Percentiles rank a stretch among this genome's conserved stretches.
phyloP scores from a whole-genome alignment of 2,329 filamentous ascomycete species.

The Trichoderma sp. region DNA sequence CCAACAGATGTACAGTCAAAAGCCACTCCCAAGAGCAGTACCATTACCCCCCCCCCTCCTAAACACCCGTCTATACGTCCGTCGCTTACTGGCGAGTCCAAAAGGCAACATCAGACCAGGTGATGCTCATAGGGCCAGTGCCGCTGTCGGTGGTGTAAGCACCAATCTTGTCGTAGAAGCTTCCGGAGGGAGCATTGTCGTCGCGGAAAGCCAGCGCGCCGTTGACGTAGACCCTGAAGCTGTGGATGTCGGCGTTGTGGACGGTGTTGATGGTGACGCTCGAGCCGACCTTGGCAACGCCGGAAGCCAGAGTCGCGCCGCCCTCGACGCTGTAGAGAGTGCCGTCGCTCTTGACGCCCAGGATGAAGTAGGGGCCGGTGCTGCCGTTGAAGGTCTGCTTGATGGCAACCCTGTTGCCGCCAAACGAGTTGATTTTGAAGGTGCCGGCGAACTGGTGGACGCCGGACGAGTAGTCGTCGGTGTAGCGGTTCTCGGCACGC shows the following conservation, averaged over 20 bases:
- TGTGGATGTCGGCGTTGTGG: constrained; percentile 28
- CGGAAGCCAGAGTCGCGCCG: constrained; percentile 28
- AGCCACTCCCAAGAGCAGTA: neutral
- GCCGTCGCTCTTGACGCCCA: constrained; percentile 28
- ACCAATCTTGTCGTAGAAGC: constrained; percentile 34
- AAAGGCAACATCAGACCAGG: constrained; percentile 30
- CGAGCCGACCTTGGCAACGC: constrained; percentile 28
- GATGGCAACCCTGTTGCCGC: constrained; percentile 30
- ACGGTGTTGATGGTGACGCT: constrained; percentile 33
- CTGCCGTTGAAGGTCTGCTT: constrained; percentile 33
- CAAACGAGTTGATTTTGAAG: constrained; percentile 32
- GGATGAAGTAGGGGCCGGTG: constrained; percentile 29
- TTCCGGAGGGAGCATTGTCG: constrained; percentile 29
- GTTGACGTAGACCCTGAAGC: constrained; percentile 33
- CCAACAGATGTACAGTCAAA: constrained; percentile 16
- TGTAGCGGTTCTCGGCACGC: constrained; percentile 31
- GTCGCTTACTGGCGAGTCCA: constrained; percentile 25
- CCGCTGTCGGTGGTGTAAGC: constrained; percentile 33
- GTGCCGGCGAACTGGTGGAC: constrained; percentile 31
- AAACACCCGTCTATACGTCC: neutral
- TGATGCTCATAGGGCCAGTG: constrained; percentile 28
- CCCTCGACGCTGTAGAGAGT: constrained; percentile 31
- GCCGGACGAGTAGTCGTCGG: constrained; percentile 29
- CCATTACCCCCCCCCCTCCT: too few species aligned
- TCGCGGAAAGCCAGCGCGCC: constrained; percentile 29